Evolutionary conservation across 2,329 filamentous ascomycete genomes (phyloP), one percentile per base, ranked within the genome.

Genomic region (Colletotrichum sp.): DNA sequence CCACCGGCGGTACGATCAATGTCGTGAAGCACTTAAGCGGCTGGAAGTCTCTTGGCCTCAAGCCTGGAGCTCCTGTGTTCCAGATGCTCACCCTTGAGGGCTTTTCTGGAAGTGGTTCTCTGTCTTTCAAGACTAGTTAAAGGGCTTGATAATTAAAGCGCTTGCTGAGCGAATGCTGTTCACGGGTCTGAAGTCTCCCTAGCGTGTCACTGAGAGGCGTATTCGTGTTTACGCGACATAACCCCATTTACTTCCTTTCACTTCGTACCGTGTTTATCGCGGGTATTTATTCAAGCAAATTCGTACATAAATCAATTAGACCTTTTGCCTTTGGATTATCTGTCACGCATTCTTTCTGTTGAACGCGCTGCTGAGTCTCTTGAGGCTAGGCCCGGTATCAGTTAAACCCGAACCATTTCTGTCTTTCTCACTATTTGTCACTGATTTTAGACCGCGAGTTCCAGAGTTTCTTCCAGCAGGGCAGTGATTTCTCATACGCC

Each of bases 1-100:
- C 55, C 26, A 58, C 55, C 8, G 55, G 55, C 8, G 55, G 55
- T 12, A 58, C 24, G 15, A 58, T 58, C 24, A 58, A 58, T 15
- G 21, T 58, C 26, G 55, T 24, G 3, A 58, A 58, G 55, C 55
- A 58, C 26, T 58, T 58, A 2, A 58, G 55, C 16, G 21, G 24
- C 26, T 58, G 55, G 55, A 58, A 58, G 55, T 58, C 55, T 16
- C 21, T 58, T 9, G 55, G 55, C 6, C 55, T 58, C 15, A 58
- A 58, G 26, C 55, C 55, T 28, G 55, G 55, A 16, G 55, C 55
- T 30, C 55, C 55, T 58, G 55, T 58, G 24, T 58, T 58, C 55
- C 55, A 58, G 55, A 58, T 58, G 55, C 55, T 58, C 16, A 58
- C 55, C 16, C 55, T 58, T 28, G 55, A 58, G 6, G 55, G 55